phyloP scores from a whole-genome alignment of 306 rosid species.

The Begonia masoniana region DNA sequence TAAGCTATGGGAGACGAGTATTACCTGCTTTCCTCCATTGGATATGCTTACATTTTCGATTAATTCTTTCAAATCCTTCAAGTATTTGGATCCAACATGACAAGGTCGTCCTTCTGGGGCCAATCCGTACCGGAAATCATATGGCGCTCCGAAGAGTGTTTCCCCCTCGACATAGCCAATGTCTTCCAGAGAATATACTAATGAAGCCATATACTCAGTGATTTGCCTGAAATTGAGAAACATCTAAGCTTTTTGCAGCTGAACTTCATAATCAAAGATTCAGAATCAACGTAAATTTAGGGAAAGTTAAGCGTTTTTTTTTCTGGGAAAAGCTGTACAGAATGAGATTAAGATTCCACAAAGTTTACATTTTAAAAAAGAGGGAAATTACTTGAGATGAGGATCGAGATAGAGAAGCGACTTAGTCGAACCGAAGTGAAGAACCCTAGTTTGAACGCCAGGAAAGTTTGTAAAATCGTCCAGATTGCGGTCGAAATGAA shows the following conservation, averaged over 20 bases:
- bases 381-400: constrained; percentile 38
- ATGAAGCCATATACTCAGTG: constrained; percentile 55
- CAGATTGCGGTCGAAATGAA: constrained; percentile 25
- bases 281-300: too few species aligned
- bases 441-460: constrained; percentile 62
- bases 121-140: constrained; percentile 81
- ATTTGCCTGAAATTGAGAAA: constrained; percentile 24
- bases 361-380: background rate
- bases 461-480: constrained; percentile 63
- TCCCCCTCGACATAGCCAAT: constrained; percentile 51
- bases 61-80: constrained; percentile 52
- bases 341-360: too few species aligned
- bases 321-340: too few species aligned
- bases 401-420: constrained; percentile 80
- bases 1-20: constrained; percentile 71
- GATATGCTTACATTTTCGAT: constrained; percentile 56
- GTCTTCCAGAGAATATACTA: constrained; percentile 45
- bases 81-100: constrained; percentile 59
- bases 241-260: too few species aligned
- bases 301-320: too few species aligned
- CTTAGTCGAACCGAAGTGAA: constrained; percentile 52
- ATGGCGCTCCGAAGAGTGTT: constrained; percentile 84
- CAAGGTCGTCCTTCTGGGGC: constrained; percentile 61
- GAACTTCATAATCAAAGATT: background rate
- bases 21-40: constrained; percentile 58